phyloP scores from a whole-genome alignment of 805 yeast genomes.

The Wickerhamiella spandovensis region DNA sequence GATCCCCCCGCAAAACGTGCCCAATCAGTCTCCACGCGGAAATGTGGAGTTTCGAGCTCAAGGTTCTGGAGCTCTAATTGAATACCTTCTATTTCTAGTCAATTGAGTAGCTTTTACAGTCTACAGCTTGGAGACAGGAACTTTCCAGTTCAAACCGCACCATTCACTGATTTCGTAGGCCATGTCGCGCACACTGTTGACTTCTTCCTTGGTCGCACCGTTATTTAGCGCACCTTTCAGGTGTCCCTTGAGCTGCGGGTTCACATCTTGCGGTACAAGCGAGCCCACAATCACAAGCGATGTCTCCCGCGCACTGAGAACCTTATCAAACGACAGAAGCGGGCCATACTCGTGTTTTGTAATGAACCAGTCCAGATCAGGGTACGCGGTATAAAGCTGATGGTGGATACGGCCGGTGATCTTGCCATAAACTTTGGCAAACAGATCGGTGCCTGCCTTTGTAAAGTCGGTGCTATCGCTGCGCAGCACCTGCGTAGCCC shows the following conservation, averaged over 20 bases:
- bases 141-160: slow-evolving; percentile 58
- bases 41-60: no score
- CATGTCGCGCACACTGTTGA: slow-evolving; percentile 45
- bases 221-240: slow-evolving; percentile 71
- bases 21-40: no score
- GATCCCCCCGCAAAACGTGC: no score
- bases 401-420: slow-evolving; percentile 51
- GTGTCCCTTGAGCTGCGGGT: slow-evolving; percentile 87
- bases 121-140: slow-evolving; percentile 40
- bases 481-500: slow-evolving; percentile 24
- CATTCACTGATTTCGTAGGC: slow-evolving; percentile 54
- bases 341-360: slow-evolving; percentile 66
- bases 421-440: slow-evolving; percentile 66
- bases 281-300: slow-evolving; percentile 66
- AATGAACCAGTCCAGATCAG: slow-evolving; percentile 70
- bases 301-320: slow-evolving; percentile 55
- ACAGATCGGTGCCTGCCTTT: slow-evolving; percentile 47
- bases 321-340: slow-evolving; percentile 51
- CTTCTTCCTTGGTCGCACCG: slow-evolving; percentile 55
- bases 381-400: slow-evolving; percentile 64
- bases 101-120: no score
- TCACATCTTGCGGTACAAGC: slow-evolving; percentile 83
- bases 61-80: no score
- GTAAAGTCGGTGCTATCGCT: slow-evolving; percentile 13
- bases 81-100: no score